Evolutionary conservation across 495 filamentous ascomycete species (phyloP).

Genomic region (Penicillium diatomitis): DNA sequence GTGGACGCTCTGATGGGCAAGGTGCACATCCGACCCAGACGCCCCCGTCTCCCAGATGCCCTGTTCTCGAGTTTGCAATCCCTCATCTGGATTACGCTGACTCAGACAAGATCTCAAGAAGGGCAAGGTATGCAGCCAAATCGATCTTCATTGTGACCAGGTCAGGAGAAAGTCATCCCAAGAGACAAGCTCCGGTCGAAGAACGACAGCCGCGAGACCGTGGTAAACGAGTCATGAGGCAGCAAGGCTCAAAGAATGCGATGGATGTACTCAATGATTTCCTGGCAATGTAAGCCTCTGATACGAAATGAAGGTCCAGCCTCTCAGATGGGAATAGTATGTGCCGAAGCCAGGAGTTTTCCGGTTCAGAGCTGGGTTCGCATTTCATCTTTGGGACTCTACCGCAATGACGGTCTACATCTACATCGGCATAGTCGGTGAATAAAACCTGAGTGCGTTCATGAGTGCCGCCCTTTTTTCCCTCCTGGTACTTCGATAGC

Average conservation of each 20-base stretch:
- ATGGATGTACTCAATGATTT: constrained; percentile 1
- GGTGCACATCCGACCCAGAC: too few relatives aligned
- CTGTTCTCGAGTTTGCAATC: not conserved
- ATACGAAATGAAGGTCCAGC: not conserved
- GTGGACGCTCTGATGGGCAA: too few relatives aligned
- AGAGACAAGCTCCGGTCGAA: not conserved
- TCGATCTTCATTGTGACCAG: not conserved
- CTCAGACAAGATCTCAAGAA: not conserved
- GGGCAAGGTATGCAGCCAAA: not conserved
- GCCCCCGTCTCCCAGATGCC: not conserved
- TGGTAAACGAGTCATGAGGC: constrained; percentile 1
- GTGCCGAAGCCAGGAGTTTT: not conserved
- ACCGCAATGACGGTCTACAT: too few relatives aligned
- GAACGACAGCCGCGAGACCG: not conserved
- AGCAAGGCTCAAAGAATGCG: not conserved
- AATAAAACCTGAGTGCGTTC: too few relatives aligned
- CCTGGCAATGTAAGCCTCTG: not conserved
- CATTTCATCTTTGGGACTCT: too few relatives aligned
- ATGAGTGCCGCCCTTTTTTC: too few relatives aligned
- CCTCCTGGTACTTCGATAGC: too few relatives aligned
- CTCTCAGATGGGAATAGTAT: not conserved
- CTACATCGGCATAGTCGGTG: too few relatives aligned
- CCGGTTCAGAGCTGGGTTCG: not conserved
- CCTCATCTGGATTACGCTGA: not conserved
- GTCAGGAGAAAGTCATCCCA: not conserved